These are phyloP conservation scores for Cryphonectria nitschkei DNA, from an alignment of 2,329 filamentous ascomycete genomes.

Conservation along the genomic window DNA sequence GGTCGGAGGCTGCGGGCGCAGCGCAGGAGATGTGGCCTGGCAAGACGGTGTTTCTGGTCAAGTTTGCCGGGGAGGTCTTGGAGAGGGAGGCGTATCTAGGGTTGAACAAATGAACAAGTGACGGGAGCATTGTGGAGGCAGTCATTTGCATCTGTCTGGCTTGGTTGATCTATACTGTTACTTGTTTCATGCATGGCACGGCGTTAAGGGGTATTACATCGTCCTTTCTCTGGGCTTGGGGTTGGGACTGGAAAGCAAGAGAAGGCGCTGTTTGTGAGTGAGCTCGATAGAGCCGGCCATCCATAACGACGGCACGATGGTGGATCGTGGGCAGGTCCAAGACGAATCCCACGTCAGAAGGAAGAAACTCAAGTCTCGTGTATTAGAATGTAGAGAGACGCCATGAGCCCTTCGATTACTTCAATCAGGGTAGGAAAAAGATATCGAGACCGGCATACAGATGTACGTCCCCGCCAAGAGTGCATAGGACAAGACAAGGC, in stretches of 20 bases:
- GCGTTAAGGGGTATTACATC: conserved; percentile 20
- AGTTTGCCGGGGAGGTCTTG: conserved; percentile 88
- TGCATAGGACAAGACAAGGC: neutral
- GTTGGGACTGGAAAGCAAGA: conserved; percentile 19
- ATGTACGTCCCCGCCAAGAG: too few relatives aligned
- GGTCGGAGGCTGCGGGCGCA: conserved; percentile 66
- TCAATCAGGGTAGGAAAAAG: neutral
- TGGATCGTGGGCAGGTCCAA: neutral
- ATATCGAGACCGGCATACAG: neutral
- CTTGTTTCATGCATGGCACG: conserved; percentile 23
- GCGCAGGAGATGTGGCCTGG: conserved; percentile 90
- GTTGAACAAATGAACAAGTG: conserved; percentile 44
- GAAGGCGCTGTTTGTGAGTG: conserved; percentile 10
- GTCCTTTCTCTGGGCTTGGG: conserved; percentile 19
- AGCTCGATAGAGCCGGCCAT: neutral
- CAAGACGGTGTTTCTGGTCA: conserved; percentile 93
- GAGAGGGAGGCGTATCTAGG: conserved; percentile 86
- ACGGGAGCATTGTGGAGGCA: neutral
- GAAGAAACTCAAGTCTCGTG: neutral
- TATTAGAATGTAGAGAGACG: neutral
- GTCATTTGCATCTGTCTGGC: neutral
- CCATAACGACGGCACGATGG: neutral
- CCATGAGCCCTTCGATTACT: neutral
- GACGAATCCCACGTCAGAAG: neutral
- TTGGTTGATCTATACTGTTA: conserved; percentile 26